phyloP scores from a whole-genome alignment of 2,329 filamentous ascomycete genomes.

The Beauveria brongniartii region DNA sequence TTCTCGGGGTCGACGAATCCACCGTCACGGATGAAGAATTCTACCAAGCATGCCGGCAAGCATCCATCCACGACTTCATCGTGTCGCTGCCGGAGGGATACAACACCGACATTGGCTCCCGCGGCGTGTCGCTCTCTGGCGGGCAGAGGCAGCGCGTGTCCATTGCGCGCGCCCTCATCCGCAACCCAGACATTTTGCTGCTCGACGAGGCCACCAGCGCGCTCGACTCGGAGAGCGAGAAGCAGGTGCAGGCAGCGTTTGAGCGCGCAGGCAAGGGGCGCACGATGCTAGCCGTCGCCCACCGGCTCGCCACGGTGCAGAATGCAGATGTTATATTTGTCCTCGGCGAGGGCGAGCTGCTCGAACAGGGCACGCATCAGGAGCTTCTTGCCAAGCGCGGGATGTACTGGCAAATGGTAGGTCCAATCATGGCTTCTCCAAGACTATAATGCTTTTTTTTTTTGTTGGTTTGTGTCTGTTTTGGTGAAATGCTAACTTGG shows the following conservation, averaged over 20 bases:
- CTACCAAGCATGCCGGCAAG: conserved; percentile 48
- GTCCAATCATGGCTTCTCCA: too few species aligned
- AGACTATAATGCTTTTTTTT: too few species aligned
- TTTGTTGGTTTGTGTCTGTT: conserved; percentile 18
- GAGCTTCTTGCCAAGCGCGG: conserved; percentile 44
- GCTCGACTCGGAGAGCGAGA: conserved; percentile 55
- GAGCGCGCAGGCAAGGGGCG: conserved; percentile 52
- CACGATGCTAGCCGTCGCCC: conserved; percentile 69
- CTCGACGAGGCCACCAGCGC: conserved; percentile 68
- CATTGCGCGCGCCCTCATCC: conserved; percentile 60
- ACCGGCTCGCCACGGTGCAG: conserved; percentile 68
- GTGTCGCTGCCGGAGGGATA: conserved; percentile 59
- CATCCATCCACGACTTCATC: conserved; percentile 66
- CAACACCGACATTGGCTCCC: conserved; percentile 57
- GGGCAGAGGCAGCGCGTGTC: conserved; percentile 64
- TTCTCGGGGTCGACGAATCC: conserved; percentile 52
- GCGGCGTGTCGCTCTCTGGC: conserved; percentile 58
- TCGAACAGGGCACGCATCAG: conserved; percentile 46
- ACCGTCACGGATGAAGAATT: conserved; percentile 43
- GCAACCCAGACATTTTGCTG: conserved; percentile 55
- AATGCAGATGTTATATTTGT: conserved; percentile 74
- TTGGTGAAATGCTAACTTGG: conserved; percentile 17
- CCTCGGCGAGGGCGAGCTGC: conserved; percentile 53
- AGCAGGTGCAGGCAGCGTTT: conserved; percentile 57
- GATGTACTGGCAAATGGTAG: conserved; percentile 50